A percentile compares a stretch with the other conserved stretches of the same genome.
Evolutionary conservation across 352 stramenopile genomes (phyloP).

Genomic region (Halophytophthora polymorphica): DNA sequence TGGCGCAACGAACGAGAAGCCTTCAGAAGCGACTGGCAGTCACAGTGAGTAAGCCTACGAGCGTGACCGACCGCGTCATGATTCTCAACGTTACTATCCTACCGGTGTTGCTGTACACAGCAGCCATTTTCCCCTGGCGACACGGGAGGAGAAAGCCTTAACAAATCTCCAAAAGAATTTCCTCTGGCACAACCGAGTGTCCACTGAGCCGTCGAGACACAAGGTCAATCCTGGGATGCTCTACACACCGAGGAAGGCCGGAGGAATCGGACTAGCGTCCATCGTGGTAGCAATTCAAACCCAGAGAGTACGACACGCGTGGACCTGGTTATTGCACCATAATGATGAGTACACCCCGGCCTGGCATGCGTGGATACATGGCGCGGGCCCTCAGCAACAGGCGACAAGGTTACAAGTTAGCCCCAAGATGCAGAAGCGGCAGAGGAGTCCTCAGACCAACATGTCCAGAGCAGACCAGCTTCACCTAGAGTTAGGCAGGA

Average conservation of each 20-base stretch:
- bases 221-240: not conserved
- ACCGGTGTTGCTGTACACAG: not conserved
- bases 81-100: conserved; percentile 2
- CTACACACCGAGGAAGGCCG: not conserved
- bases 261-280: not conserved
- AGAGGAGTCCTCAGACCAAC: no score
- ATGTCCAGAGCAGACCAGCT: no score
- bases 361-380: no score
- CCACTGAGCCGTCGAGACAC: not conserved
- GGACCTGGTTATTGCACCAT: no score
- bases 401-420: no score
- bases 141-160: not conserved
- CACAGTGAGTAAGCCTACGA: not conserved
- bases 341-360: no score
- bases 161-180: conserved; percentile 5
- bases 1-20: not conserved
- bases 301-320: no score
- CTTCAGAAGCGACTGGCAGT: conserved; percentile 2
- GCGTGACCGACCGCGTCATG: not conserved
- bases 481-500: no score
- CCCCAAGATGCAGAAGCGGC: no score
- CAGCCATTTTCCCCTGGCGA: conserved; percentile 1
- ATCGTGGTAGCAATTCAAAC: conserved; percentile 1
- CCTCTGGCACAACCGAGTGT: not conserved
- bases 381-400: no score